Evolutionary conservation across 805 yeast genomes (phyloP), one percentile per base, ranked within the genome.

Genomic region (Metschnikowia drakensbergensis): DNA sequence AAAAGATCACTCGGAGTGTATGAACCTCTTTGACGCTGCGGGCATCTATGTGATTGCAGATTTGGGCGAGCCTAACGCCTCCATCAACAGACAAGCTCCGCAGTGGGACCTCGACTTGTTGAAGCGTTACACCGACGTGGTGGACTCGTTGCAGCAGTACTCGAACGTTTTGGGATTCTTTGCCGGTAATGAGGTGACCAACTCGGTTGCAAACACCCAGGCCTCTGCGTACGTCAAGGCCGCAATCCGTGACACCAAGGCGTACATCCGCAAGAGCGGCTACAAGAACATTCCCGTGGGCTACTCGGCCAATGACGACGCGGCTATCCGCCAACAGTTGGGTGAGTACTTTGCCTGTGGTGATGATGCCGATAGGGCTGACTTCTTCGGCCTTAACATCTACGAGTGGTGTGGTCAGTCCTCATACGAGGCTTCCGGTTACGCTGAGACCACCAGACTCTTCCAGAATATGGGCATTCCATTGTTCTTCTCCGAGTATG

Each of bases 31-130:
- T 58, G 72, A 75, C 52, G 87, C 86, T 26, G 95, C 92, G 48
- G 97, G 97, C 45, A 91, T 94, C 59, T 94, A 94, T 64, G 88
- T 92, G 29, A 71, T 94, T 60, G 84, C 96, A 36, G 99, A 94
- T 70, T 78, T 94, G 58, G 82, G 96, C 26, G 80, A 83, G 65
- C 92, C 92, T 55, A 72, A 67, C 46, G 50, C 66, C 17, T 80
- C 90, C 46, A 81, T 86, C 57, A 73, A 82, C 68, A 81, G 91
- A 69, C 63, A 68, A 41, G 59, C 58, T 55, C 92, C 94, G 54
- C 55, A 70, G 42, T 86, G 92, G 92, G 72, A 72, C 60, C 61
- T 81, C 37, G 83, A 76, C 3, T 70, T 85, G 55, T 83, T 72
- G 65, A 69, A 80, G 46, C 80, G 91, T 73, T 86, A 86, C 72